These are phyloP conservation scores for Solanum hybrid DNA, from an alignment of 305 asterid genomes.

Conservation along the genomic window DNA sequence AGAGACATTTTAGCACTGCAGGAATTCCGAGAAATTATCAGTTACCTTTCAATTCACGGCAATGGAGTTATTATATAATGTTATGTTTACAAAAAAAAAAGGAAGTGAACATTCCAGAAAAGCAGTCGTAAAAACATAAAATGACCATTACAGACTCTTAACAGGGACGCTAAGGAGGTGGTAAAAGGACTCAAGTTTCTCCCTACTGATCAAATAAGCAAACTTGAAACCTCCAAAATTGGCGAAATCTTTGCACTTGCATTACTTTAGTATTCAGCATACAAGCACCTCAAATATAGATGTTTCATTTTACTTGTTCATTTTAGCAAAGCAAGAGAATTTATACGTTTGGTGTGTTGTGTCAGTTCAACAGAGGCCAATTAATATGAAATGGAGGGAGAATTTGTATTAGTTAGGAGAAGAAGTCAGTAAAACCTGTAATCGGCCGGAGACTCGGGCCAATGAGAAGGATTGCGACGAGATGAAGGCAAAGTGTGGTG, in stretches of 20 bases:
- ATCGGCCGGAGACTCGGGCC: constrained; percentile 66
- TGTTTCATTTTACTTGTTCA: neutral
- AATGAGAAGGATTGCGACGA: constrained; percentile 50
- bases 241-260: neutral
- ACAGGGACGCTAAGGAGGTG: neutral
- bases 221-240: constrained; percentile 1
- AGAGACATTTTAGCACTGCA: neutral
- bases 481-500: constrained; percentile 78
- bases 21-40: neutral
- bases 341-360: neutral
- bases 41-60: neutral
- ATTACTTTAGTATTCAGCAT: neutral
- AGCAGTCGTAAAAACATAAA: neutral
- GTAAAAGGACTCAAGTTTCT: neutral
- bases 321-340: neutral
- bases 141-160: neutral
- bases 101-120: neutral
- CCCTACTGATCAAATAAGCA: neutral
- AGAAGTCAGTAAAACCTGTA: constrained; percentile 40
- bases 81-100: neutral
- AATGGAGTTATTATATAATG: neutral
- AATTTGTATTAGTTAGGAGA: neutral
- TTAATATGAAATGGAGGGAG: neutral
- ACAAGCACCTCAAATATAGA: neutral
- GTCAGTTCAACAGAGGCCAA: neutral